Base-by-base conservation (phyloP, 2,329 filamentous ascomycete genomes). In the Cladobotryum protrusum region DNA sequence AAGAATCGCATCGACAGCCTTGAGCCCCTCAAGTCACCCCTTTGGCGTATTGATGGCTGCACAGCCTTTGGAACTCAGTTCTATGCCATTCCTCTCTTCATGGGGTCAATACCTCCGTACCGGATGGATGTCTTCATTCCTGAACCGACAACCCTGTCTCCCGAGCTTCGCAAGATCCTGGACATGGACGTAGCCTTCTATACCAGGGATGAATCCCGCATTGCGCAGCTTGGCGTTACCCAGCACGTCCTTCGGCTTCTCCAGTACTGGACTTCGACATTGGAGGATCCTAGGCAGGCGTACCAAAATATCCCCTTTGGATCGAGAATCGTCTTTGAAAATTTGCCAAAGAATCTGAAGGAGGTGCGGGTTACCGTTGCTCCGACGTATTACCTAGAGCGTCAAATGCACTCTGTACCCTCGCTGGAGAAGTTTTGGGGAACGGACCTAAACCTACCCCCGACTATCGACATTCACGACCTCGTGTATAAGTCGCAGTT, bases 1-100 rank as follows among this genome's bases (percentile, higher is more conserved):
- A 81, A 79, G 61, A 83, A 82, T 57, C 72, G 79, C 52, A 76
- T 83, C 59, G 72, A 82, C 59, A 80, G 77, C 54, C 72, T 83
- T 14, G 71, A 69, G 3, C 62, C 67, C 7, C 70, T 72, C 2
- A 45, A 57, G 13, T 56, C 64, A 1, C 72, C 78, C 2, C 62
- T 77, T 7, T 84, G 80, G 79, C 72, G 76, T 33, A 74, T 84
- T 43, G 79, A 83, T 55, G 79, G 80, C 44, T 78, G 74, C 56
- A 75, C 76, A 18, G 75, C 72, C 15, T 69, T 78, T 48, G 80
- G 79, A 4, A 81, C 76, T 11, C 79, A 82, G 60, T 79, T 76
- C 58, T 82, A 77, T 59, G 74, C 72, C 24, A 60, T 80, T 3
- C 79, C 81, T 14, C 65, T 78, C 18, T 81, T 81, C 58, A 56